Conservation (phyloP, 768 basidiomycete species). For the Boletus reticulatus region DNA sequence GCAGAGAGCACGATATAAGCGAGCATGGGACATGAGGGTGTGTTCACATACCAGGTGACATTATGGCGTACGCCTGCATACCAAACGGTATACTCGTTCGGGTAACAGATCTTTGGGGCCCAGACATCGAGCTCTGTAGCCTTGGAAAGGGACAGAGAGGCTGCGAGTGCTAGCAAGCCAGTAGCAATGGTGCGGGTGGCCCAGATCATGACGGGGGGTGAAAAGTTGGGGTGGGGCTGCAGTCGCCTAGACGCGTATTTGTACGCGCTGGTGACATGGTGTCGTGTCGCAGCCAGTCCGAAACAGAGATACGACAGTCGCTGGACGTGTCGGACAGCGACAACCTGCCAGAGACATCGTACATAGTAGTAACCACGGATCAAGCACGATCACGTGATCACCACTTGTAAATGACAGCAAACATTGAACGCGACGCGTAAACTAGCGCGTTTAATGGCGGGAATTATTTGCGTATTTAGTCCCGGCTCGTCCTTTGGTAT, state of each 20-base stretch:
- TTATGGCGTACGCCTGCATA: rapidly evolving
- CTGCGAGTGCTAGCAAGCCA: constrained; percentile 9
- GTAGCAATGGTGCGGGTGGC: not conserved
- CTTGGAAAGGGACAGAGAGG: constrained; percentile 7
- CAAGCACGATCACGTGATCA: constrained; percentile 14
- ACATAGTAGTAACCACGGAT: not conserved
- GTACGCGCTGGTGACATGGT: not conserved
- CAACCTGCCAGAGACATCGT: too few relatives aligned
- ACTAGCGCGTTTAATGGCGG: constrained; percentile 37
- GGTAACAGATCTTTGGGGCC: constrained; percentile 24
- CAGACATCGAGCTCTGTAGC: constrained; percentile 22
- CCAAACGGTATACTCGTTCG: not conserved
- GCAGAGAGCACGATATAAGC: not conserved
- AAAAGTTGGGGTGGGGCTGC: not conserved
- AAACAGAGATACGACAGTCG: too few relatives aligned
- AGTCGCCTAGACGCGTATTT: not conserved
- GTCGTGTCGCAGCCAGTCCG: too few relatives aligned
- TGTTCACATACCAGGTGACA: constrained; percentile 29
- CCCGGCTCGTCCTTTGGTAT: not conserved
- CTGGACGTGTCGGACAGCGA: too few relatives aligned
- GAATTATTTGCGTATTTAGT: constrained; percentile 30
- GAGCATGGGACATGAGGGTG: not conserved
- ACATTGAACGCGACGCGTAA: constrained; percentile 41
- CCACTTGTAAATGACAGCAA: constrained; percentile 21
- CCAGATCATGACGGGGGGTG: constrained; percentile 1